Conservation (phyloP, 2,329 filamentous ascomycete genomes). For the Colletotrichum lentis region DNA sequence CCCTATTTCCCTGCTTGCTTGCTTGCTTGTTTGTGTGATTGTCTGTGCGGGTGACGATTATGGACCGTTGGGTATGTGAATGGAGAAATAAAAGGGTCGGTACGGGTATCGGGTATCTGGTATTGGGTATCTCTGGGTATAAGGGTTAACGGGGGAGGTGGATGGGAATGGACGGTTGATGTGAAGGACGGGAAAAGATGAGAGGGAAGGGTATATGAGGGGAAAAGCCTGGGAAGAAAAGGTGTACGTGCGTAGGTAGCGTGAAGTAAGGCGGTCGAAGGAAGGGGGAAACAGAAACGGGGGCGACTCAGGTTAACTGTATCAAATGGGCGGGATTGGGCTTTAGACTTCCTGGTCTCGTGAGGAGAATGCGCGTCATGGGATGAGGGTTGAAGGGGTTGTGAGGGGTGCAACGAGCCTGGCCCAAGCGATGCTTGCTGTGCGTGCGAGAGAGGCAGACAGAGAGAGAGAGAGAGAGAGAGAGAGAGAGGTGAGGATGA, state of each 20-base stretch:
- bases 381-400: conserved; percentile 4
- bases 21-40: no score
- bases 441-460: background rate
- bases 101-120: background rate
- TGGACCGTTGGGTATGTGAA: background rate
- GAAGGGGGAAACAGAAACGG: conserved; percentile 1
- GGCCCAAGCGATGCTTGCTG: conserved; percentile 2
- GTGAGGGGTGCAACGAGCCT: conserved; percentile 9
- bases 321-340: conserved; percentile 23
- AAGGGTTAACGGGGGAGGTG: background rate
- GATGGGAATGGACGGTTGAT: conserved; percentile 1
- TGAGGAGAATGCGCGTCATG: conserved; percentile 21
- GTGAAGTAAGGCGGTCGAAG: conserved; percentile 10
- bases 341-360: conserved; percentile 28
- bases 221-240: background rate
- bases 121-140: conserved; percentile 21
- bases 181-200: background rate
- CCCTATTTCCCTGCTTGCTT: no score
- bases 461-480: background rate
- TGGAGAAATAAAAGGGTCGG: background rate
- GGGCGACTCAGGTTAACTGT: conserved; percentile 23
- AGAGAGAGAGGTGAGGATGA: no score
- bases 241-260: background rate
- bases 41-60: background rate
- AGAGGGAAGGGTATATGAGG: conserved; percentile 9